Percentiles rank a stretch among this genome's conserved stretches.
phyloP scores from a whole-genome alignment of 352 stramenopile species.

The Poterioochromonas sp. region DNA sequence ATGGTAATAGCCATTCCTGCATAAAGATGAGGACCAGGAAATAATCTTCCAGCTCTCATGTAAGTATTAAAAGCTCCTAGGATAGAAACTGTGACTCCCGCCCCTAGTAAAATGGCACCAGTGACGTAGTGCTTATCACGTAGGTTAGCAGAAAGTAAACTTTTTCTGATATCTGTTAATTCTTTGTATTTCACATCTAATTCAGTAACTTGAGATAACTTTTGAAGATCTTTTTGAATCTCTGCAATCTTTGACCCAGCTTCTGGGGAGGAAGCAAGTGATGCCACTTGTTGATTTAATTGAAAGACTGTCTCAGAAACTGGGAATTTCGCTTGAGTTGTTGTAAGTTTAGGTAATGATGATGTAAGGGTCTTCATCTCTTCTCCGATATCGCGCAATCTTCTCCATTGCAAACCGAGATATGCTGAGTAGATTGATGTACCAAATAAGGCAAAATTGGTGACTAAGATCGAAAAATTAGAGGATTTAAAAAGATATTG shows the following conservation, averaged over 20 bases:
- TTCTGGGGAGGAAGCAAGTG: too few species aligned
- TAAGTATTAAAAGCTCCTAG: conserved; percentile 46
- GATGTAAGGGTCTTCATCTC: neutral
- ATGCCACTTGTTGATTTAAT: neutral
- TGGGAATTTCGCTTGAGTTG: neutral
- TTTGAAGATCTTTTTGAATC: neutral
- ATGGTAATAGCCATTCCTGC: conserved; percentile 44
- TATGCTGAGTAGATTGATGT: neutral
- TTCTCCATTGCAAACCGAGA: conserved; percentile 1
- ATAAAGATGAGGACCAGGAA: conserved; percentile 48
- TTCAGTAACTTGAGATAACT: neutral
- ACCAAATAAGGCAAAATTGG: neutral
- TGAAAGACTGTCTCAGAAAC: neutral
- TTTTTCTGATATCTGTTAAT: neutral
- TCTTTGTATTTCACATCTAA: neutral
- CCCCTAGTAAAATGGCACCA: conserved; percentile 40
- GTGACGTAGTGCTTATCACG: conserved; percentile 44
- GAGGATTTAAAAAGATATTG: too few species aligned
- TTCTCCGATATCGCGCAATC: neutral
- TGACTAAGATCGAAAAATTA: too few species aligned
- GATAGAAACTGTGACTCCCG: conserved; percentile 43
- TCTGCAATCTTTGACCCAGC: neutral
- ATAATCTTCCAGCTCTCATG: conserved; percentile 40
- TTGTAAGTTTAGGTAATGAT: neutral
- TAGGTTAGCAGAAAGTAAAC: conserved; percentile 25